Conservation (phyloP, 371 early-diverging fungal genomes). For the Apophysomyces variabilis region DNA sequence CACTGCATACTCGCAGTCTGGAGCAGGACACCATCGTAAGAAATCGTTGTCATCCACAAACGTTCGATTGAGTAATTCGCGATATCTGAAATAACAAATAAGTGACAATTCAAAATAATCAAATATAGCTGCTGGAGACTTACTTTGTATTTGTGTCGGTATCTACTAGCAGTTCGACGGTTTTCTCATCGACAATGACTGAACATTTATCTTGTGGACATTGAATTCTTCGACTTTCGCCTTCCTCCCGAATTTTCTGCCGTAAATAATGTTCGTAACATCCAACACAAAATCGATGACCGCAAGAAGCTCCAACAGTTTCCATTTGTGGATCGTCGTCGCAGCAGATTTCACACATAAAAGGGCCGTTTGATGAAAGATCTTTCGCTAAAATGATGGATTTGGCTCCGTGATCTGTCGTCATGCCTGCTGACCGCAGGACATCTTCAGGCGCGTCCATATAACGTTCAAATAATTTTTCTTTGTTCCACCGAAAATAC, state of each 20-base stretch:
- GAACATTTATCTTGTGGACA: constrained; percentile 79
- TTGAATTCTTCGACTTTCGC: constrained; percentile 76
- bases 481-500: constrained; percentile 87
- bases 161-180: constrained; percentile 66
- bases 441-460: constrained; percentile 75
- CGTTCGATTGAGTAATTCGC: constrained; percentile 69
- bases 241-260: constrained; percentile 83
- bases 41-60: constrained; percentile 83
- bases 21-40: constrained; percentile 91
- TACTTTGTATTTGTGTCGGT: constrained; percentile 55
- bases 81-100: constrained; percentile 58
- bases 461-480: constrained; percentile 81
- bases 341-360: constrained; percentile 86
- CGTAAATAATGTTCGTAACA: constrained; percentile 83
- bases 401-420: constrained; percentile 39
- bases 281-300: constrained; percentile 79
- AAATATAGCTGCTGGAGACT: constrained; percentile 6
- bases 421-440: constrained; percentile 69
- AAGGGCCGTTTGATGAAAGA: constrained; percentile 36
- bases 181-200: constrained; percentile 72
- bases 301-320: constrained; percentile 72
- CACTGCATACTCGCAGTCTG: constrained; percentile 88
- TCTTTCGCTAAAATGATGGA: constrained; percentile 9
- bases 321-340: constrained; percentile 56
- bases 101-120: not conserved